Base-by-base conservation (phyloP, 352 stramenopile genomes). In the Thraustotheca clavata region DNA sequence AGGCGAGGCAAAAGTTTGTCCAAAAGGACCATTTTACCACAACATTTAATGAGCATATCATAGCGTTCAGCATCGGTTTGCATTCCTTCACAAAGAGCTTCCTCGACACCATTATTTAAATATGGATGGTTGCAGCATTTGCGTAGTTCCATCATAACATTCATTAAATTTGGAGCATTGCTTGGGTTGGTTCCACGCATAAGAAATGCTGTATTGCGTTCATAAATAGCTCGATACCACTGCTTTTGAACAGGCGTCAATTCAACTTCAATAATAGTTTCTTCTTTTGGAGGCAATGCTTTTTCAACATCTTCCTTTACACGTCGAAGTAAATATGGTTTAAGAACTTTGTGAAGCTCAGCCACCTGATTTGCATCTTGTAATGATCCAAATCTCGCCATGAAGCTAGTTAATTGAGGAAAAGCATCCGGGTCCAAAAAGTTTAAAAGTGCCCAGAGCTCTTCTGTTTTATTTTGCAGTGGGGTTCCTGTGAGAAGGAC, bases 401-500 rank as follows among this genome's bases (percentile, higher is more conserved):
- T 74, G 72, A 99, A 99, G 32, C 93, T 76, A 18, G 87, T 71
- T 76, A 93, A 76, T 62, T 93, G 96, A 7, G 86, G 86, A 73
- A 99, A 99, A 16, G 81, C 92, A 32, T 88, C 79, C 12, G 68
- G 76, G 41, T 99, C 95, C 32, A 99, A 87, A 41, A 99, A 99
- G 73, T 99, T 98, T 1, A 99, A 76, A 31, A 99, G 75, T 3
- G 96, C 91, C 96, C 96, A 99, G n/a, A 99, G 74, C 73, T 99
- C 98, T 67, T 98, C 84, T 4, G 98, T 98, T 71, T 99, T 99
- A 81, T 99, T 99, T 60, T 95, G 86, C 7, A 96, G 57, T 35
- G 87, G 87, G 36, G 87, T 96, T 7, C 87, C 87, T 3, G 87
- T 96, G 0, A 96, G 74, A 47, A 96, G 68, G 27, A 95, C 82